A percentile compares a stretch with the other conserved stretches of the same genome.
These are phyloP conservation scores for Margaritispora aquatica DNA, from an alignment of 495 filamentous ascomycete genomes.

Conservation along the genomic window DNA sequence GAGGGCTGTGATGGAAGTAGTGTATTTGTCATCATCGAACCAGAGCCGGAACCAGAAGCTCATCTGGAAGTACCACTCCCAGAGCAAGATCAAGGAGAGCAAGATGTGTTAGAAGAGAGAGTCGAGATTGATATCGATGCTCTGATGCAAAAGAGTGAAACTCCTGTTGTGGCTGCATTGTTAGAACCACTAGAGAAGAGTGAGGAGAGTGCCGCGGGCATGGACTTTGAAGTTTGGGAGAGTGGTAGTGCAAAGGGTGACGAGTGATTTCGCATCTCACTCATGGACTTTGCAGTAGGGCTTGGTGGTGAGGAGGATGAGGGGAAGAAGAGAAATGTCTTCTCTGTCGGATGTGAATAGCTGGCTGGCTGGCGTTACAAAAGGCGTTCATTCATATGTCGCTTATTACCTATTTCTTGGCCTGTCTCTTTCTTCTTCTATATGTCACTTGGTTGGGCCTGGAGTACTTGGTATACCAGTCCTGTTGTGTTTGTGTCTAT, in stretches of 20 bases:
- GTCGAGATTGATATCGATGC: slow-evolving; percentile 31
- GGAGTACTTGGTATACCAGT: neutral
- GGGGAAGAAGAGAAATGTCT: neutral
- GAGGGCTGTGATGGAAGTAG: slow-evolving; percentile 35
- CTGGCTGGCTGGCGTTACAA: neutral
- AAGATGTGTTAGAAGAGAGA: neutral
- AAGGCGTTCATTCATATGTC: neutral
- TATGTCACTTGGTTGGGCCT: neutral
- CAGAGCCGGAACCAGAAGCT: neutral
- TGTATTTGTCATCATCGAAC: slow-evolving; percentile 7
- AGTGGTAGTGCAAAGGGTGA: slow-evolving; percentile 47
- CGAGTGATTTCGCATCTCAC: slow-evolving; percentile 16
- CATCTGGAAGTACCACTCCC: neutral
- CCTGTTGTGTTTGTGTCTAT: neutral
- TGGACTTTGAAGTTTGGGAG: slow-evolving; percentile 58
- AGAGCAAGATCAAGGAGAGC: neutral
- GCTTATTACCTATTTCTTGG: too few species aligned
- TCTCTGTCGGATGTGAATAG: neutral
- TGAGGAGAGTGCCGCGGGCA: slow-evolving; percentile 36
- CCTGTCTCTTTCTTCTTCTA: too few species aligned
- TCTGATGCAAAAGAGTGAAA: slow-evolving; percentile 39
- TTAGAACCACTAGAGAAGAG: slow-evolving; percentile 46
- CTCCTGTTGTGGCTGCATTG: slow-evolving; percentile 32
- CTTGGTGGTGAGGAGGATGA: neutral
- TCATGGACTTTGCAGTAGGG: neutral